Evolutionary conservation across 306 rosid species (phyloP).

Genomic region (Myrica gale): DNA sequence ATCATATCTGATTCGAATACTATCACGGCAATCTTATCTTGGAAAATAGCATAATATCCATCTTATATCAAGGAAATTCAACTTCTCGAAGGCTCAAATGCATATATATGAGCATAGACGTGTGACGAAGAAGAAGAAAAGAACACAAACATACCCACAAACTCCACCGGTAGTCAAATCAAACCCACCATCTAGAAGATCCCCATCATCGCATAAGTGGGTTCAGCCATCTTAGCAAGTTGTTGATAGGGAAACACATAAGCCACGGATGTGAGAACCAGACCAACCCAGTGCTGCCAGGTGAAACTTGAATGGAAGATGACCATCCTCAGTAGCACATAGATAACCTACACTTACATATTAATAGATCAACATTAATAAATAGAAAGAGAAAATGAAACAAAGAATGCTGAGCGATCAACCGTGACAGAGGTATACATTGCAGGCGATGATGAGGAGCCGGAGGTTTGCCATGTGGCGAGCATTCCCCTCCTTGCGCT

Average conservation of each 20-base stretch:
- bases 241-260: constrained; percentile 65
- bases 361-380: neutral
- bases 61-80: neutral
- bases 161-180: constrained; percentile 88
- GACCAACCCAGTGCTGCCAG: constrained; percentile 81
- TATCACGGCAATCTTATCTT: neutral
- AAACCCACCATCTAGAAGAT: constrained; percentile 93
- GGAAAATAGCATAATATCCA: neutral
- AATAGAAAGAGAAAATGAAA: neutral
- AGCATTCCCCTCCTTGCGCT: constrained; percentile 85
- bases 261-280: constrained; percentile 57
- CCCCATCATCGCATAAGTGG: constrained; percentile 64
- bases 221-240: constrained; percentile 70
- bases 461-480: constrained; percentile 84
- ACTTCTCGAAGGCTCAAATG: neutral
- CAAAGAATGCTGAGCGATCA: neutral
- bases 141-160: constrained; percentile 62
- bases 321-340: constrained; percentile 53
- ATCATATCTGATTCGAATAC: neutral
- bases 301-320: constrained; percentile 67
- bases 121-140: neutral
- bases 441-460: constrained; percentile 68
- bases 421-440: constrained; percentile 33
- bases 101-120: neutral
- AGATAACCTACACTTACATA: constrained; percentile 3